Percentiles rank a stretch among this genome's conserved stretches.
These are phyloP conservation scores for Erodium moschatum DNA, from an alignment of 441 rosid species.

Conservation along the genomic window DNA sequence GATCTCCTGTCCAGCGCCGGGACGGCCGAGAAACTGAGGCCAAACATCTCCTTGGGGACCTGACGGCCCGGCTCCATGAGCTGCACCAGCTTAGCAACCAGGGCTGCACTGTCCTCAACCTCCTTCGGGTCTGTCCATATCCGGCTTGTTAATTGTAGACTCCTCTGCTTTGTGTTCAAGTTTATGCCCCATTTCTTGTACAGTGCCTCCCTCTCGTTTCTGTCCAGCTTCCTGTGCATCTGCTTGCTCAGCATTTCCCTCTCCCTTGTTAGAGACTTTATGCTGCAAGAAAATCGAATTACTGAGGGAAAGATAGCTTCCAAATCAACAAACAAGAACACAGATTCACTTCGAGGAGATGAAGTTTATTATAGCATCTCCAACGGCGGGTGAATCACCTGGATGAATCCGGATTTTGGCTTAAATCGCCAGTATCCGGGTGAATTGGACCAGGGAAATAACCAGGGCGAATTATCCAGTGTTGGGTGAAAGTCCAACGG, in stretches of 20 bases:
- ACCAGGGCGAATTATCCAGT: too few species aligned
- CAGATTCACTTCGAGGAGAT: too few species aligned
- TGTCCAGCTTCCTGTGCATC: conserved; percentile 52
- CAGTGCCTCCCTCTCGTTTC: conserved; percentile 51
- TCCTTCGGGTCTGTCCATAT: conserved; percentile 60
- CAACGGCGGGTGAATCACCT: too few species aligned
- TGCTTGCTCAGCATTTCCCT: conserved; percentile 58
- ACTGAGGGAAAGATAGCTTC: too few species aligned
- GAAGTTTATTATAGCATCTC: too few species aligned
- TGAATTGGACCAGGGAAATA: too few species aligned
- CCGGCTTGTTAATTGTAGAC: conserved; percentile 46
- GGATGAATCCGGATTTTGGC: too few species aligned
- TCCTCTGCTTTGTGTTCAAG: conserved; percentile 54
- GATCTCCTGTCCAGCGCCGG: not conserved
- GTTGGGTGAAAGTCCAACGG: too few species aligned
- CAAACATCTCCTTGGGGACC: conserved; percentile 62
- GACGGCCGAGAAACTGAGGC: conserved; percentile 59
- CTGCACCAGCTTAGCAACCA: conserved; percentile 62
- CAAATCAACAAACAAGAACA: too few species aligned
- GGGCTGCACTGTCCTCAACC: conserved; percentile 55
- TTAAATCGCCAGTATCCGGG: too few species aligned
- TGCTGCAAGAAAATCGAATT: not conserved
- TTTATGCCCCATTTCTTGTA: conserved; percentile 64
- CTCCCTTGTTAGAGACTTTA: conserved; percentile 54
- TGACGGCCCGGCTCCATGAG: conserved; percentile 46